A percentile compares a stretch with the other conserved stretches of the same genome.
These are phyloP conservation scores for Sphagnurus paluster DNA, from an alignment of 1,284 basidiomycete species.

Conservation along the genomic window DNA sequence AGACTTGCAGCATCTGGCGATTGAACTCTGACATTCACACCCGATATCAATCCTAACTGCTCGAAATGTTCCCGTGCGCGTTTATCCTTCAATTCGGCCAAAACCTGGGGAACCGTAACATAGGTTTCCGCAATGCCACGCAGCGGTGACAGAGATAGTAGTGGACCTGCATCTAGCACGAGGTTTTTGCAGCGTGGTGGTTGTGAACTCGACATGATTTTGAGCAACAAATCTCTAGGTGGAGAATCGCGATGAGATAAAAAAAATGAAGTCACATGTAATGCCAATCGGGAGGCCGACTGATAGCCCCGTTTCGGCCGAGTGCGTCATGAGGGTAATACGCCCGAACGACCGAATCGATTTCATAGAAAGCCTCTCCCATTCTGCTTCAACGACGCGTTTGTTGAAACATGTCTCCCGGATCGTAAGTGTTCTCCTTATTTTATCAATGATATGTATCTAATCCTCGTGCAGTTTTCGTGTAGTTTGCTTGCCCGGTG, in stretches of 20 bases:
- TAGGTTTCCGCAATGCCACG: slow-evolving; percentile 82
- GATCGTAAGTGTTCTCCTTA: slow-evolving; percentile 31
- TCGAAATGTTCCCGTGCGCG: slow-evolving; percentile 86
- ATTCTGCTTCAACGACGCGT: slow-evolving; percentile 1
- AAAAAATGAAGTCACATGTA: slow-evolving; percentile 21
- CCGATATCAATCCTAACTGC: slow-evolving; percentile 69
- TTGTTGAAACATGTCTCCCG: slow-evolving; percentile 30
- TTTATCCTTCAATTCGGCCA: slow-evolving; percentile 86
- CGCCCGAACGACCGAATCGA: slow-evolving; percentile 20
- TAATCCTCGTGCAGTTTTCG: slow-evolving; percentile 59
- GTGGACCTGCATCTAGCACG: slow-evolving; percentile 89
- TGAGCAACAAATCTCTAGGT: background rate
- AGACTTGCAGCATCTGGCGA: slow-evolving; percentile 75
- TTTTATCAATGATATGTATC: background rate
- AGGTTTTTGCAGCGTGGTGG: slow-evolving; percentile 68
- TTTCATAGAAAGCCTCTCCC: slow-evolving; percentile 13
- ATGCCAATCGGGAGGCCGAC: no score
- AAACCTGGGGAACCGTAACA: slow-evolving; percentile 86
- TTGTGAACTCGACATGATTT: slow-evolving; percentile 21
- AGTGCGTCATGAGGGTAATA: slow-evolving; percentile 10
- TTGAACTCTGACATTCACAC: slow-evolving; percentile 75
- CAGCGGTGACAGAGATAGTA: slow-evolving; percentile 84
- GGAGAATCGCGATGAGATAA: slow-evolving; percentile 15
- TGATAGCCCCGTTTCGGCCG: slow-evolving; percentile 19
- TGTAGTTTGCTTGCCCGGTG: slow-evolving; percentile 89